Conservation (phyloP, 148 eudicot species). For the Chenopodium quinoa region DNA sequence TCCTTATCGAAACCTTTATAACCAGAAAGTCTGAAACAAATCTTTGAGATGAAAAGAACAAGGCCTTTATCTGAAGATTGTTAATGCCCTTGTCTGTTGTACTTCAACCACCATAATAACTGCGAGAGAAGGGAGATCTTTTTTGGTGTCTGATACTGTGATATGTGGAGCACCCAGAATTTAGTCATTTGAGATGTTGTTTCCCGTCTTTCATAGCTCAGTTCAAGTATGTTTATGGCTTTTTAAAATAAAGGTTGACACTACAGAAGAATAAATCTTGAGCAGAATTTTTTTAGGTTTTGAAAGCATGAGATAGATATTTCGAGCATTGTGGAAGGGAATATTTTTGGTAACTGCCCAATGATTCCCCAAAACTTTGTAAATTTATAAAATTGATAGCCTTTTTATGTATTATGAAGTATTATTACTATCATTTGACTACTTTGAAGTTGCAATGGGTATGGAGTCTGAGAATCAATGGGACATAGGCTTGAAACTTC, state of each 20-base stretch:
- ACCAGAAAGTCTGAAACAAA: too few relatives aligned
- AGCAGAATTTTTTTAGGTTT: not conserved
- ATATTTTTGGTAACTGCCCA: not conserved
- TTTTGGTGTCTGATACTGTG: not conserved
- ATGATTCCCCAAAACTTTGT: not conserved
- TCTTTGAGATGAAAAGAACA: too few relatives aligned
- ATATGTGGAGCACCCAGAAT: not conserved
- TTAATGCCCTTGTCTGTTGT: too few relatives aligned
- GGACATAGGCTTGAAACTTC: not conserved
- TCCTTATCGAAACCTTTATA: too few relatives aligned
- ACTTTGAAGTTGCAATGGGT: not conserved
- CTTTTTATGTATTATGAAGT: not conserved
- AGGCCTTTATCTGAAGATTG: too few relatives aligned
- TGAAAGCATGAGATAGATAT: not conserved
- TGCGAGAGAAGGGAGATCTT: too few relatives aligned
- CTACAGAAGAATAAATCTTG: not conserved
- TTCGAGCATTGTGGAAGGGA: not conserved
- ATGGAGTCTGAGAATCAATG: not conserved
- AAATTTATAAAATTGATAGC: not conserved
- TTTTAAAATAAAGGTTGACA: too few relatives aligned
- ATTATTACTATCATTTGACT: not conserved
- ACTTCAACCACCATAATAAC: too few relatives aligned
- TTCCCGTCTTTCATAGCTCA: not conserved
- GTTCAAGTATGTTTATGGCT: not conserved
- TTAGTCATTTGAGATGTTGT: not conserved